phyloP scores from a whole-genome alignment of 2,329 filamentous ascomycete species.

The Aphanocladium album region DNA sequence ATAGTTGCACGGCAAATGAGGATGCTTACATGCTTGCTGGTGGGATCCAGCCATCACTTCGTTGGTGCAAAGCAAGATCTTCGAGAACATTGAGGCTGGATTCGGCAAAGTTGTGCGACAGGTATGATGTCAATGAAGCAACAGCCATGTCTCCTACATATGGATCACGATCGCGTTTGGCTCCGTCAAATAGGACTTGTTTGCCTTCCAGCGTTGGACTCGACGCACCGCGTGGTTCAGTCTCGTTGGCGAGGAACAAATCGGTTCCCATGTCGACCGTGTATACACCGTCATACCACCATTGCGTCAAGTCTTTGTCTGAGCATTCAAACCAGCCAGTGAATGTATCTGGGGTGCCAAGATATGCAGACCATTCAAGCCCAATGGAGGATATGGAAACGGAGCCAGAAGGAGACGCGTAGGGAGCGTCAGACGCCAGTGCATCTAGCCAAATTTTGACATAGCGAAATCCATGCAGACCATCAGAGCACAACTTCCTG shows the following conservation, averaged over 20 bases:
- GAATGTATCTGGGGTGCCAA: constrained; percentile 44
- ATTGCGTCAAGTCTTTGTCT: constrained; percentile 42
- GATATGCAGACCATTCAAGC: constrained; percentile 39
- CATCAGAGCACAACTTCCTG: constrained; percentile 44
- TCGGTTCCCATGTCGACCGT: constrained; percentile 46
- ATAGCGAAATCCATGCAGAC: constrained; percentile 50
- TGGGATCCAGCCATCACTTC: constrained; percentile 48
- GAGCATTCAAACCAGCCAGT: constrained; percentile 50
- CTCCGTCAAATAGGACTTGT: constrained; percentile 43
- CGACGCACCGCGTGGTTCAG: constrained; percentile 41
- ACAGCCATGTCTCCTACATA: constrained; percentile 50
- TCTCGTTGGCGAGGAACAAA: constrained; percentile 41
- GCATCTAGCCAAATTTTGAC: constrained; percentile 44
- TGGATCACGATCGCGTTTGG: constrained; percentile 48
- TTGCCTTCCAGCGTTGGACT: constrained; percentile 41
- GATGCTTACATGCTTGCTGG: constrained; percentile 44
- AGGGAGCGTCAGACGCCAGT: constrained; percentile 37
- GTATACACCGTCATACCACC: constrained; percentile 50
- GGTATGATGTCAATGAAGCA: constrained; percentile 41
- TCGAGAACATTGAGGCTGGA: constrained; percentile 43
- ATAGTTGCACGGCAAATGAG: background rate
- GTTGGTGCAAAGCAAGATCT: constrained; percentile 44
- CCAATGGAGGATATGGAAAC: constrained; percentile 39
- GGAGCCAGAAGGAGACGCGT: constrained; percentile 36
- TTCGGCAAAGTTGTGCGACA: constrained; percentile 38